phyloP scores from a whole-genome alignment of 192 early-diverging fungal genomes.

The Coemansia sp. region DNA sequence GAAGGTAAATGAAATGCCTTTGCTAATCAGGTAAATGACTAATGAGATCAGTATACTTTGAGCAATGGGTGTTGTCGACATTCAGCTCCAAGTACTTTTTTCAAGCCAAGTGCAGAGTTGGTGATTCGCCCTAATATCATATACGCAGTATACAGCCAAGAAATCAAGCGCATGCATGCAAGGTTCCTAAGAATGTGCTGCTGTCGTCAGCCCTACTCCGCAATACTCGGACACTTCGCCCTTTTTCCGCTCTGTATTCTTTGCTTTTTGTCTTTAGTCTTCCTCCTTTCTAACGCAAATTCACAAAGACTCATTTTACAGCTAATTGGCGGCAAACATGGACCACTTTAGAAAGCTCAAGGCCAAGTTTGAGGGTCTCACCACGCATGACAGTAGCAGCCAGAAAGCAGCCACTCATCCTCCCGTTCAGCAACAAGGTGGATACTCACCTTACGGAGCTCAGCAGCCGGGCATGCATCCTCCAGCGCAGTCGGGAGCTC shows the following conservation, averaged over 20 bases:
- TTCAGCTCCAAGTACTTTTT: too few species aligned
- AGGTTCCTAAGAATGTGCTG: too few species aligned
- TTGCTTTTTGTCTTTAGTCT: not conserved
- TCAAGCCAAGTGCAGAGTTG: too few species aligned
- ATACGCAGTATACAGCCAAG: too few species aligned
- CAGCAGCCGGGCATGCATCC: not conserved
- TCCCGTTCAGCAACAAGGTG: not conserved
- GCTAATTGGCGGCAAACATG: slow-evolving; percentile 5
- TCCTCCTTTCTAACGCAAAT: not conserved
- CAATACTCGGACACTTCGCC: too few species aligned
- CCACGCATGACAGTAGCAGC: not conserved
- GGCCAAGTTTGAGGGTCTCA: slow-evolving; percentile 44
- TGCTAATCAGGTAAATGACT: not conserved
- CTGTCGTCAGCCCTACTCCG: too few species aligned
- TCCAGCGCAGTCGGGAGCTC: not conserved
- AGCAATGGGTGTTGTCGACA: too few species aligned
- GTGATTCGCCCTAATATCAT: too few species aligned
- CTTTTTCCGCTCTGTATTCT: too few species aligned
- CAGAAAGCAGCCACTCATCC: not conserved
- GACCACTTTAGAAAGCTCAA: slow-evolving; percentile 41
- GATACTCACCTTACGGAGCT: not conserved
- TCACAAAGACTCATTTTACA: not conserved
- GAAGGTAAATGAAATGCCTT: not conserved
- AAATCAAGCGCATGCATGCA: too few species aligned
- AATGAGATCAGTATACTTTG: too few species aligned